A percentile compares a stretch with the other conserved stretches of the same genome.
Conservation (phyloP, 129 eudicot species). For the Saussurea involucrata region DNA sequence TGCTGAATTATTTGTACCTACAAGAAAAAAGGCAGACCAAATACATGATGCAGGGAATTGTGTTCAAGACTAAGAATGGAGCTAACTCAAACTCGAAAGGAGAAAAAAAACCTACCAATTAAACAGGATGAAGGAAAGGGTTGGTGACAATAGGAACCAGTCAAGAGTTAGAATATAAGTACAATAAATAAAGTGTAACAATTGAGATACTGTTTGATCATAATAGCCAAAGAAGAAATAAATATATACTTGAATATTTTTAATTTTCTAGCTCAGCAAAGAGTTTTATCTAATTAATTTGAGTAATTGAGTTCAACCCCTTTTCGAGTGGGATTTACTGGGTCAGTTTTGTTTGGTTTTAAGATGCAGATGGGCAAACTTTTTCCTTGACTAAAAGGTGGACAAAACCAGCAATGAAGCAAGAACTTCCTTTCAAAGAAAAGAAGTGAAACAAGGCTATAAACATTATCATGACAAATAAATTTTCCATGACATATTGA, state of each 20-base stretch:
- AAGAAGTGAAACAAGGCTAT: too few relatives aligned
- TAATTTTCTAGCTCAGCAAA: not conserved
- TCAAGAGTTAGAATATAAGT: not conserved
- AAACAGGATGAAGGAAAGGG: not conserved
- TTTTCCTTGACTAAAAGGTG: too few relatives aligned
- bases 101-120: not conserved
- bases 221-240: not conserved
- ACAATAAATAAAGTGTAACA: not conserved
- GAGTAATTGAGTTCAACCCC: not conserved
- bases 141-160: not conserved
- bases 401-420: too few relatives aligned
- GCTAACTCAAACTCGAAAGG: not conserved
- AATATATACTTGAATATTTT: not conserved
- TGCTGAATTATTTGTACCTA: constrained; percentile 81
- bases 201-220: not conserved
- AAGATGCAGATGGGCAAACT: too few relatives aligned
- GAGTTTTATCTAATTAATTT: not conserved
- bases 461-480: too few relatives aligned
- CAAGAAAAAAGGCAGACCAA: constrained; percentile 5
- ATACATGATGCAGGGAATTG: not conserved
- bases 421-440: too few relatives aligned
- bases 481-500: too few relatives aligned
- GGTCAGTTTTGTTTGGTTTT: too few relatives aligned
- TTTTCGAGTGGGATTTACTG: too few relatives aligned
- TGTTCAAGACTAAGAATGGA: not conserved